These are phyloP conservation scores for Aureobasidium sp. DNA, from an alignment of 2,329 filamentous ascomycete genomes.

Conservation along the genomic window DNA sequence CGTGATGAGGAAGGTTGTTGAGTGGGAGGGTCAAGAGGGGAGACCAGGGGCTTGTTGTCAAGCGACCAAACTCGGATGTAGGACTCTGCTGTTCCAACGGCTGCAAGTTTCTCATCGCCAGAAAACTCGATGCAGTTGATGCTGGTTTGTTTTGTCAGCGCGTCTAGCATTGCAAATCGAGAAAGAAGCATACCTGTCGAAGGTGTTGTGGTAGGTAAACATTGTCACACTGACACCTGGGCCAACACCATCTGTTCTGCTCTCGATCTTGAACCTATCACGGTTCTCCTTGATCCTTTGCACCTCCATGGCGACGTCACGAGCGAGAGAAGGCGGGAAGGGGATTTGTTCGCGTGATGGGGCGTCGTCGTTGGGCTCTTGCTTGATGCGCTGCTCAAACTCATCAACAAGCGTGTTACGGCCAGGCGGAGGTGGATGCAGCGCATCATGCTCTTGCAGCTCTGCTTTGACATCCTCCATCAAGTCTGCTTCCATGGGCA, in stretches of 20 bases:
- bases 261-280: constrained; percentile 82
- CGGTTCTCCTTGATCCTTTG: constrained; percentile 89
- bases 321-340: constrained; percentile 75
- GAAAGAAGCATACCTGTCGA: constrained; percentile 56
- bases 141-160: constrained; percentile 37
- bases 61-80: constrained; percentile 94
- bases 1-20: constrained; percentile 58
- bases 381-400: constrained; percentile 80
- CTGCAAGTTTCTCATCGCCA: constrained; percentile 77
- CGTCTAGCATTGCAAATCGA: not conserved
- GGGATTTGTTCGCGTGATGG: constrained; percentile 73
- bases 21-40: constrained; percentile 54
- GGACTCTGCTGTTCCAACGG: constrained; percentile 83
- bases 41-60: constrained; percentile 71
- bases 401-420: constrained; percentile 72
- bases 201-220: constrained; percentile 97
- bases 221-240: constrained; percentile 84
- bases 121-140: constrained; percentile 95
- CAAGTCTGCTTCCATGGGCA: constrained; percentile 76
- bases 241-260: constrained; percentile 73
- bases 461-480: constrained; percentile 81
- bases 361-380: constrained; percentile 73
- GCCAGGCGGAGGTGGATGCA: constrained; percentile 62
- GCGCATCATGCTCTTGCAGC: constrained; percentile 75
- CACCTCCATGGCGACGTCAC: constrained; percentile 90